Percentiles rank a stretch among this genome's conserved stretches.
phyloP scores from a whole-genome alignment of 139 green algal genomes.

The Eudorina sp. region DNA sequence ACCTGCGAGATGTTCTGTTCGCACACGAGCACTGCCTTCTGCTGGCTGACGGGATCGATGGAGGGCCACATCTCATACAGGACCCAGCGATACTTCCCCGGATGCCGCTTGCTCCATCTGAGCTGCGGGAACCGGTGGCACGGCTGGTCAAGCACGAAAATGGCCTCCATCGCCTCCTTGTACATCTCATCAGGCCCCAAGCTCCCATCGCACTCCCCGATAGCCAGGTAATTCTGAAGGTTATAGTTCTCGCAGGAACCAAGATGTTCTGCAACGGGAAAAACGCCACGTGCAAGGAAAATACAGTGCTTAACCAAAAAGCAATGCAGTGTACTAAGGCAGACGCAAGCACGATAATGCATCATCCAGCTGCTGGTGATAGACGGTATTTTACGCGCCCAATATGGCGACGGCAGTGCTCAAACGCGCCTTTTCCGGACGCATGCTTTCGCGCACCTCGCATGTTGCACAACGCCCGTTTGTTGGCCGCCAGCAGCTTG shows the following conservation, averaged over 20 bases:
- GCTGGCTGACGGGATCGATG: constrained; percentile 65
- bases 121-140: constrained; percentile 72
- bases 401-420: neutral
- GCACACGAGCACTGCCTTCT: constrained; percentile 66
- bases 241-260: constrained; percentile 59
- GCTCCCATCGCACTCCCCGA: constrained; percentile 65
- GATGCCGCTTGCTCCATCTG: constrained; percentile 68
- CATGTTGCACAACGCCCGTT: constrained; percentile 68
- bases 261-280: constrained; percentile 62
- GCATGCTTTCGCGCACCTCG: constrained; percentile 48
- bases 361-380: no score
- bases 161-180: constrained; percentile 58
- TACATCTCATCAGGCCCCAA: constrained; percentile 61
- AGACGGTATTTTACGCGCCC: neutral
- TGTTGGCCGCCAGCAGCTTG: constrained; percentile 73
- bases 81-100: constrained; percentile 76
- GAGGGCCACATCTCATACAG: constrained; percentile 77
- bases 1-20: constrained; percentile 80
- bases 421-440: neutral
- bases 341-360: no score
- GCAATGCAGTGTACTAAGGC: no score
- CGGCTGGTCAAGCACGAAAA: constrained; percentile 62
- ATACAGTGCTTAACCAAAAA: no score
- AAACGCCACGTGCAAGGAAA: neutral
- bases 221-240: constrained; percentile 66